Evolutionary conservation across 176 grass and related monocot species (phyloP).

Genomic region (Leersia perrieri): DNA sequence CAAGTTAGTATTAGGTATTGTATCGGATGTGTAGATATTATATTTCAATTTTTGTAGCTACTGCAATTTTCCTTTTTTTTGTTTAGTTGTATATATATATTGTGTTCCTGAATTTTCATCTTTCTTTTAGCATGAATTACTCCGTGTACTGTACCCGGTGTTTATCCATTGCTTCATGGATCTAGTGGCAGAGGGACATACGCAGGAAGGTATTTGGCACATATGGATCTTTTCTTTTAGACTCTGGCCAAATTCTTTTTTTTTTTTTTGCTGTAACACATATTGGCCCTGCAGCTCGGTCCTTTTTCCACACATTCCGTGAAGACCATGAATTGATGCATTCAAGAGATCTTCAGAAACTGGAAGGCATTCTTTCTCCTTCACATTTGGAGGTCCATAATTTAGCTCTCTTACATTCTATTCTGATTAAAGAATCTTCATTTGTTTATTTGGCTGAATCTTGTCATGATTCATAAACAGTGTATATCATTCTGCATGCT

Average conservation of each 20-base stretch:
- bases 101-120: constrained; percentile 15
- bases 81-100: constrained; percentile 10
- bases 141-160: constrained; percentile 78
- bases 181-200: constrained; percentile 82
- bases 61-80: constrained; percentile 16
- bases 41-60: background rate
- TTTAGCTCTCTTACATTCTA: constrained; percentile 26
- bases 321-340: constrained; percentile 93
- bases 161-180: constrained; percentile 99
- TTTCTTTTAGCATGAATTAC: constrained; percentile 73
- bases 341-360: constrained; percentile 87
- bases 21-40: constrained; percentile 11
- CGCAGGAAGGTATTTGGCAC: constrained; percentile 60
- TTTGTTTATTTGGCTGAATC: constrained; percentile 13
- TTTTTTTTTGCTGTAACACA: constrained; percentile 7
- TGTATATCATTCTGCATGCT: constrained; percentile 9
- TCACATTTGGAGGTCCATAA: constrained; percentile 82
- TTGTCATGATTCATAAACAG: constrained; percentile 12
- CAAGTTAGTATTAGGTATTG: too few species aligned
- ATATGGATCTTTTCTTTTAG: constrained; percentile 16
- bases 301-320: constrained; percentile 83
- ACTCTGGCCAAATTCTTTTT: too few species aligned
- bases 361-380: constrained; percentile 94
- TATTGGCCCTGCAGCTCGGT: constrained; percentile 57
- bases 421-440: background rate